Conservation (phyloP, 108 stramenopile genomes). For the Cyclotella cryptica region DNA sequence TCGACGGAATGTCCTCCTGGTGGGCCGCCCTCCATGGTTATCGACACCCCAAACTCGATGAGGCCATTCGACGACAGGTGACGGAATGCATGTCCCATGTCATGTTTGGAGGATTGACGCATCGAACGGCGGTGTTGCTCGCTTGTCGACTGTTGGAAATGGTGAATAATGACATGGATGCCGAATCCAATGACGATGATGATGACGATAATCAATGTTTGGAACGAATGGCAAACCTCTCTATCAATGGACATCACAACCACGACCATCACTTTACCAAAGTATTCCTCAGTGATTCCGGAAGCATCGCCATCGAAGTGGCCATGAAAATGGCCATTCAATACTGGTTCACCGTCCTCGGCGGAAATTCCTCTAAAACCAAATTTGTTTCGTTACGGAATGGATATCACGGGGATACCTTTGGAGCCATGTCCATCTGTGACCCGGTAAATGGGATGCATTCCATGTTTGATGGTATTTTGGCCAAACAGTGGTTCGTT, state of each 20-base stretch:
- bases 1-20: slow-evolving; percentile 92
- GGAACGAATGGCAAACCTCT: neutral
- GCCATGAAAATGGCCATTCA: slow-evolving; percentile 94
- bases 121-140: slow-evolving; percentile 73
- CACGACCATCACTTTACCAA: slow-evolving; percentile 58
- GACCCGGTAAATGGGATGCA: slow-evolving; percentile 91
- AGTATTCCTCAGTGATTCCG: slow-evolving; percentile 84
- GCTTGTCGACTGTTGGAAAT: slow-evolving; percentile 55
- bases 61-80: slow-evolving; percentile 70
- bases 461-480: slow-evolving; percentile 59
- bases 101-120: slow-evolving; percentile 93
- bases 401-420: slow-evolving; percentile 93
- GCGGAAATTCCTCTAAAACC: slow-evolving; percentile 48
- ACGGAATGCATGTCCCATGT: slow-evolving; percentile 76
- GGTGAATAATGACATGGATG: slow-evolving; percentile 30
- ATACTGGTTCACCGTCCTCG: slow-evolving; percentile 66
- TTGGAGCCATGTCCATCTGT: slow-evolving; percentile 90
- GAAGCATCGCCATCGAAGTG: slow-evolving; percentile 83
- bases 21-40: slow-evolving; percentile 91
- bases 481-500: slow-evolving; percentile 71
- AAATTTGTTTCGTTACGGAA: slow-evolving; percentile 76
- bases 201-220: neutral
- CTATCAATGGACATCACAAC: slow-evolving; percentile 12
- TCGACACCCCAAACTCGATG: slow-evolving; percentile 70
- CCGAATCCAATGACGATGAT: neutral